These are phyloP conservation scores for Teratosphaeria epicoccoides DNA, from an alignment of 2,329 filamentous ascomycete genomes.

Conservation along the genomic window DNA sequence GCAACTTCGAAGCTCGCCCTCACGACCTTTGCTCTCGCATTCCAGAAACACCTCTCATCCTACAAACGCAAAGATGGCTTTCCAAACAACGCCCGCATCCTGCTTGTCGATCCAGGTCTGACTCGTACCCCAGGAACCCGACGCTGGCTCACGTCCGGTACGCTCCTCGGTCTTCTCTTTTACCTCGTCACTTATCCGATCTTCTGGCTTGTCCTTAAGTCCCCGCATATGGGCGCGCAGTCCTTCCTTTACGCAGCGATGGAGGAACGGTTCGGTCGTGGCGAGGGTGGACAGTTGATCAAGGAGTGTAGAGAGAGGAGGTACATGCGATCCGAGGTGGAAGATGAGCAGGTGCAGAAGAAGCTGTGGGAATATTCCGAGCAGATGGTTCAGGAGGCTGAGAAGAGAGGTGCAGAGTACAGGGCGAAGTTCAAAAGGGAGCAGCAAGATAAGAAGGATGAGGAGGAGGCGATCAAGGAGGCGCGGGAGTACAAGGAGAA, in stretches of 20 bases:
- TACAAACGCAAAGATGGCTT: slow-evolving; percentile 76
- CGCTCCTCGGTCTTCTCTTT: slow-evolving; percentile 63
- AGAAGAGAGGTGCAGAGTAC: slow-evolving; percentile 64
- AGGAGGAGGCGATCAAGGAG: slow-evolving; percentile 23
- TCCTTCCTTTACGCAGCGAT: slow-evolving; percentile 77
- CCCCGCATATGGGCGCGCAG: slow-evolving; percentile 71
- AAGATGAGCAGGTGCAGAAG: slow-evolving; percentile 70
- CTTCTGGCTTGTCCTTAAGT: slow-evolving; percentile 84
- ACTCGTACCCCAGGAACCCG: slow-evolving; percentile 77
- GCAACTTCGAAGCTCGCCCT: slow-evolving; percentile 56
- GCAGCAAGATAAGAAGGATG: slow-evolving; percentile 27
- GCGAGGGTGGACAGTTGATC: slow-evolving; percentile 57
- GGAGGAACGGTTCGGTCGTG: slow-evolving; percentile 52
- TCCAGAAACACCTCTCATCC: slow-evolving; percentile 80
- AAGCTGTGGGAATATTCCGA: slow-evolving; percentile 85
- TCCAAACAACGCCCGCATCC: slow-evolving; percentile 70
- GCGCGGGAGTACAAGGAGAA: slow-evolving; percentile 25
- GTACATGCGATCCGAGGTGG: slow-evolving; percentile 60
- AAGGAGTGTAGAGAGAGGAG: slow-evolving; percentile 80
- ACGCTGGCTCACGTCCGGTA: slow-evolving; percentile 76
- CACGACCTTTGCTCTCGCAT: slow-evolving; percentile 79
- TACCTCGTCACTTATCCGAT: slow-evolving; percentile 71
- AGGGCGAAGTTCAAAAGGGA: slow-evolving; percentile 49
- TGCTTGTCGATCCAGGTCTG: slow-evolving; percentile 79
- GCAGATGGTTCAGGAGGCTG: slow-evolving; percentile 65